Base-by-base conservation (phyloP, 352 stramenopile genomes). In the Globisporangium cystogenes region DNA sequence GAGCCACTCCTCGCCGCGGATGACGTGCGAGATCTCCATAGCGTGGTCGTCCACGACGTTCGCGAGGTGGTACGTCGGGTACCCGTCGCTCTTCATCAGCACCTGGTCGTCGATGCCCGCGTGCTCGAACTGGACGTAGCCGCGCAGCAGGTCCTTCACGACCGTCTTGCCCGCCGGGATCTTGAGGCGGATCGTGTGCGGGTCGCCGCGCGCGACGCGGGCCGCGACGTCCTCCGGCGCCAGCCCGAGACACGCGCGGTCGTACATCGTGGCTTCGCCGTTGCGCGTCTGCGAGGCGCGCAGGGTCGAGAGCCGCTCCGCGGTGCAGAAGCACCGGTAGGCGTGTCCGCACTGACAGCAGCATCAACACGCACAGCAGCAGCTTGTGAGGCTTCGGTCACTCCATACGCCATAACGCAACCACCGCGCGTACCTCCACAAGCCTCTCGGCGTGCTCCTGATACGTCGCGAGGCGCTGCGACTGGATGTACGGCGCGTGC, bases 1-100 rank as follows among this genome's bases (percentile, higher is more conserved):
- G 3, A 97, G 68, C 90, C 90, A 97, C 62, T 97, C 90, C 53
- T 99, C 96, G 10, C 95, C 97, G 31, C 97, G 93, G 55, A 99
- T 97, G 18, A 99, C 96, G 42, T 98, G 97, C 39, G 95, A 98
- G 67, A 99, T 98, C 45, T 84, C 81, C 97, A 99, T 99, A 2
- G 81, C 66, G 45, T 97, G 90, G 73, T 99, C 97, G 70, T 99
- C 97, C 3, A 99, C 90, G 15, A 98, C 96, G 49, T 93, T 94
- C 12, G 90, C 90, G 1, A 97, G 66, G 56, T 97, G 90, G 66
- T 97, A 97, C 27, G 90, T 97, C 41, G 90, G 90, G 63, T 93
- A 96, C 3, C 90, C 90, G 52, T 97, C 90, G 57, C 86, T 96
- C 62, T 97, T 97, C 65, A 97, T 89, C n/a, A 97, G 61, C 53